Evolutionary conservation across 83 land plant species (phyloP), one percentile per base, ranked within the genome.

Genomic region (Thuja plicata): DNA sequence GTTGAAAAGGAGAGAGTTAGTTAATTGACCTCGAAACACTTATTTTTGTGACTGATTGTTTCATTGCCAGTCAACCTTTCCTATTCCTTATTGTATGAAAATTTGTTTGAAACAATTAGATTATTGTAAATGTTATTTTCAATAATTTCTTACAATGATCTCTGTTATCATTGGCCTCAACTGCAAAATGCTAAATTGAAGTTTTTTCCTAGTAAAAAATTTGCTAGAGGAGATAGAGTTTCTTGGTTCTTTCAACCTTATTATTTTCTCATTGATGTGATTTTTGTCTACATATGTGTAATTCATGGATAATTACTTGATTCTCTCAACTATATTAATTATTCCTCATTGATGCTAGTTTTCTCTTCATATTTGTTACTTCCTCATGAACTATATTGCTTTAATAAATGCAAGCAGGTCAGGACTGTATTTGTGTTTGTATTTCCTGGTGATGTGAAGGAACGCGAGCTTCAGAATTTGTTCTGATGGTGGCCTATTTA

Each of bases 401-500:
- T 76, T 16, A 38, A 76, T 35, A 12, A 76, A 76, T 76, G 38
- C 15, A 32, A 6, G 43, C 91, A 98, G 99, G 95, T 98, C 21
- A 91, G 99, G 79, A 98, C 99, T 10, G 95, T 98, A n/a, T 98
- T 98, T 89, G 94, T 98, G 24, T 88, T 98, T 10, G 99, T 99
- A 3, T 92, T 98, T 60, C 99, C 99, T 35, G 93, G 91, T 7
- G 99, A 98, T 88, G 98, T 98, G 90, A 98, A 98, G 87, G 99
- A 98, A 91, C 91, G 99, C 57, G 99, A 98, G 94, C 92, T 98
- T 8, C 98, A 97, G 87, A 98, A 98, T 86, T 89, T 98, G 84
- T 94, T 98, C 79, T 81, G 99, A 86, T 98, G 99, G 99, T 89
- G 98, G 90, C 99, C 98, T n/a, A 98, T 99, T 3, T 98, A 95